Evolutionary conservation across 331 rosid genomes (phyloP).

Genomic region (Malus hybrid): DNA sequence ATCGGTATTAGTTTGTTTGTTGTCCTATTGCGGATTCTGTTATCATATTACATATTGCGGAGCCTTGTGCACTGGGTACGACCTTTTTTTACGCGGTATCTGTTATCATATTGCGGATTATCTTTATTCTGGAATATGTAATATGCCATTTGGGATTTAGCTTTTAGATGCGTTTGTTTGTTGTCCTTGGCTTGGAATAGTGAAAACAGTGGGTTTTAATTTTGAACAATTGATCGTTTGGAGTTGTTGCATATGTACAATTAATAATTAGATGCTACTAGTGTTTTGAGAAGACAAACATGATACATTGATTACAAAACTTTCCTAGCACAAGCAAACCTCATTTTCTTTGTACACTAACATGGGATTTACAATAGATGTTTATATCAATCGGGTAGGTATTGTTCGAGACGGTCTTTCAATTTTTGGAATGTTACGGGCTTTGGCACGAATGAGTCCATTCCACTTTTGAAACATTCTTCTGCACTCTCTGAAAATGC

Average conservation of each 20-base stretch:
- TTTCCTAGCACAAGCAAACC: conserved; percentile 53
- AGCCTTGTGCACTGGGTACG: too few relatives aligned
- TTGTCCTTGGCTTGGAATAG: not conserved
- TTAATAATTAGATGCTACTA: too few relatives aligned
- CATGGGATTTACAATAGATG: conserved; percentile 40
- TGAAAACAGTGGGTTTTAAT: not conserved
- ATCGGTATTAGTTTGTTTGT: too few relatives aligned
- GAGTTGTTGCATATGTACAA: conserved; percentile 42
- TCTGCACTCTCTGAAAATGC: conserved; percentile 87
- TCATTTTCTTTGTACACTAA: conserved; percentile 36
- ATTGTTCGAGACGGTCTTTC: conserved; percentile 60
- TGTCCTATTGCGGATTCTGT: too few relatives aligned
- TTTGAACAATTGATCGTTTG: not conserved
- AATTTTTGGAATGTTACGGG: conserved; percentile 79
- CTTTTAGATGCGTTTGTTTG: not conserved
- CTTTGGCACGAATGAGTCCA: conserved; percentile 92
- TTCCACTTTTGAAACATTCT: conserved; percentile 79
- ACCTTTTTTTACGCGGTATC: too few relatives aligned
- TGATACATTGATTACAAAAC: conserved; percentile 62
- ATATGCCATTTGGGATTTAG: not conserved
- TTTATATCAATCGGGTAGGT: conserved; percentile 28
- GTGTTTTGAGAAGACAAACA: conserved; percentile 22
- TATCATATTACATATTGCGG: too few relatives aligned
- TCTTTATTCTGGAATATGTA: not conserved
- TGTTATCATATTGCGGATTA: too few relatives aligned